These are phyloP conservation scores for Mitragyna speciosa DNA, from an alignment of 257 asterid species.

Conservation along the genomic window DNA sequence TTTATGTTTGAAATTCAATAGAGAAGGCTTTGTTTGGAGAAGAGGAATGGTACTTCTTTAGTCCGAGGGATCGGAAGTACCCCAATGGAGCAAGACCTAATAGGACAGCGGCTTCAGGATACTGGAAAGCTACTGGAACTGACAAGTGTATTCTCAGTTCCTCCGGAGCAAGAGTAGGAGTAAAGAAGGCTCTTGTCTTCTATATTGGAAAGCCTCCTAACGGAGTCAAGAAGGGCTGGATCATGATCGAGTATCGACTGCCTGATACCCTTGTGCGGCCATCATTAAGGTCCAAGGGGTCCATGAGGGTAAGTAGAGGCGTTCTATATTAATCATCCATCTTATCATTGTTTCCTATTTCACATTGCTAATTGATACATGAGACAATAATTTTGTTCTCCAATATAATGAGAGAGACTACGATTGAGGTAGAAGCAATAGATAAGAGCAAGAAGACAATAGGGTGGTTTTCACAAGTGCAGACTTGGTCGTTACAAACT, in stretches of 20 bases:
- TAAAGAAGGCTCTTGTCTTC: conserved; percentile 57
- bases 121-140: conserved; percentile 69
- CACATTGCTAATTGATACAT: not conserved
- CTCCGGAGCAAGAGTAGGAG: conserved; percentile 53
- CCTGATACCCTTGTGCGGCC: conserved; percentile 40
- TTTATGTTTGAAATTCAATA: conserved; percentile 2
- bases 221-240: conserved; percentile 55
- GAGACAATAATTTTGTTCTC: not conserved
- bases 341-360: not conserved
- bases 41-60: conserved; percentile 64
- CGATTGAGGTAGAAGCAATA: not conserved
- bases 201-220: conserved; percentile 56
- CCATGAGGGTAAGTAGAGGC: conserved; percentile 62
- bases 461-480: not conserved
- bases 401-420: not conserved
- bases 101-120: conserved; percentile 51
- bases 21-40: conserved; percentile 56
- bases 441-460: not conserved
- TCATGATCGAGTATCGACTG: conserved; percentile 63
- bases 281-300: conserved; percentile 41
- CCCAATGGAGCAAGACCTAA: conserved; percentile 70
- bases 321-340: not conserved
- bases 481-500: not conserved
- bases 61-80: conserved; percentile 65
- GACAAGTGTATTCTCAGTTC: conserved; percentile 48